These are phyloP conservation scores for Chloris gayana DNA, from an alignment of 176 grass and related monocot species.

Conservation along the genomic window DNA sequence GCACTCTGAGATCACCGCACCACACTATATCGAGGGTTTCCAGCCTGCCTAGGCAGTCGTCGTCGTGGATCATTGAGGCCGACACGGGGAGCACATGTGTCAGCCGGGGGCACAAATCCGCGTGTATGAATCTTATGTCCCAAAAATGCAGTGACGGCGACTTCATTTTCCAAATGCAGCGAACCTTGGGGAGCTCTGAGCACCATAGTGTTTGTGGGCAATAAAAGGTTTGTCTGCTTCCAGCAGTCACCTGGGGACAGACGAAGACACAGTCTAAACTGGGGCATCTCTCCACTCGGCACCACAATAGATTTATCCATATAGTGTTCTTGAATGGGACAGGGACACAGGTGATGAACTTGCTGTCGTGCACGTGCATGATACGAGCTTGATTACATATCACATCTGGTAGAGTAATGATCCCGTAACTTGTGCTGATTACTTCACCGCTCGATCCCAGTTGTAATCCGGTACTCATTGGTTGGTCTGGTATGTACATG, in stretches of 20 bases:
- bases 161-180: not conserved
- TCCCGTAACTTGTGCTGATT: too few species aligned
- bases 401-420: too few species aligned
- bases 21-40: not conserved
- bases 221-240: rapidly evolving
- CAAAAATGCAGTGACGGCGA: not conserved
- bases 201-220: not conserved
- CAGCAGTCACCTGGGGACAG: too few species aligned
- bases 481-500: too few species aligned
- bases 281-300: too few species aligned
- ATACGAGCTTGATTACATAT: too few species aligned
- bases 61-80: not conserved
- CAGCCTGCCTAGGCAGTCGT: rapidly evolving
- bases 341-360: too few species aligned
- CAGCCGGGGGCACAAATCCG: not conserved
- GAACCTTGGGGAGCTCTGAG: not conserved
- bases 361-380: too few species aligned
- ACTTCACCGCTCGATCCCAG: too few species aligned
- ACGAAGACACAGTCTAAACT: not conserved
- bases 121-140: not conserved
- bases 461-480: too few species aligned
- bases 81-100: constrained; percentile 9
- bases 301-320: too few species aligned
- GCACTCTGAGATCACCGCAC: not conserved
- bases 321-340: too few species aligned